These are phyloP conservation scores for Eleusine indica DNA, from an alignment of 176 grass and related monocot species.

Conservation along the genomic window DNA sequence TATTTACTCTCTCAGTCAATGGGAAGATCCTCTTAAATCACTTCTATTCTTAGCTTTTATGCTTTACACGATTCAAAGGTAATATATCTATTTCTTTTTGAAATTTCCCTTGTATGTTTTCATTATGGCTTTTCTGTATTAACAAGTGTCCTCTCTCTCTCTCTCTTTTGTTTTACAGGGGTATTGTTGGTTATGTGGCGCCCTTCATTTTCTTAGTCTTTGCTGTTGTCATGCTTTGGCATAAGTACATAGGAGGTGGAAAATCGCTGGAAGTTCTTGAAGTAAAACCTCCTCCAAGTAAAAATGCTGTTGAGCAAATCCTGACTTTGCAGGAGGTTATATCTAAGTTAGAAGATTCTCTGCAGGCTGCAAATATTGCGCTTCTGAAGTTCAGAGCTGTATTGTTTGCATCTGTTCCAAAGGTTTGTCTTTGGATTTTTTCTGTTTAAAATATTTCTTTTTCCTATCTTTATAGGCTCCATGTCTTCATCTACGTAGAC, in stretches of 20 bases:
- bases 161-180: slow-evolving; percentile 49
- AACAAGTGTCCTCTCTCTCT: slow-evolving; percentile 16
- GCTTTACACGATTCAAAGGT: slow-evolving; percentile 70
- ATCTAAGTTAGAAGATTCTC: slow-evolving; percentile 64
- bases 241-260: slow-evolving; percentile 53
- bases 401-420: slow-evolving; percentile 68
- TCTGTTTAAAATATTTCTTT: slow-evolving; percentile 13
- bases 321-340: slow-evolving; percentile 68
- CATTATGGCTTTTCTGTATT: slow-evolving; percentile 29
- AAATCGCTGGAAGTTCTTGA: slow-evolving; percentile 62
- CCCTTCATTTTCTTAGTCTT: slow-evolving; percentile 54
- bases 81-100: slow-evolving; percentile 6
- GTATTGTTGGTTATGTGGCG: slow-evolving; percentile 46
- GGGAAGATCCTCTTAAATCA: slow-evolving; percentile 80
- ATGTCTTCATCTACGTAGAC: background rate
- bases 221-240: slow-evolving; percentile 63
- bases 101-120: background rate
- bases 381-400: slow-evolving; percentile 86
- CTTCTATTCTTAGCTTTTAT: slow-evolving; percentile 70
- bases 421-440: slow-evolving; percentile 47
- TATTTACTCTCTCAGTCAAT: slow-evolving; percentile 62
- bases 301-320: slow-evolving; percentile 81
- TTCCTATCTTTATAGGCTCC: background rate
- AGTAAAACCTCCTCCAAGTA: slow-evolving; percentile 65
- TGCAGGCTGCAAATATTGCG: slow-evolving; percentile 67